phyloP scores from a whole-genome alignment of 106 monocot species.

The Phalaenopsis aphrodite region DNA sequence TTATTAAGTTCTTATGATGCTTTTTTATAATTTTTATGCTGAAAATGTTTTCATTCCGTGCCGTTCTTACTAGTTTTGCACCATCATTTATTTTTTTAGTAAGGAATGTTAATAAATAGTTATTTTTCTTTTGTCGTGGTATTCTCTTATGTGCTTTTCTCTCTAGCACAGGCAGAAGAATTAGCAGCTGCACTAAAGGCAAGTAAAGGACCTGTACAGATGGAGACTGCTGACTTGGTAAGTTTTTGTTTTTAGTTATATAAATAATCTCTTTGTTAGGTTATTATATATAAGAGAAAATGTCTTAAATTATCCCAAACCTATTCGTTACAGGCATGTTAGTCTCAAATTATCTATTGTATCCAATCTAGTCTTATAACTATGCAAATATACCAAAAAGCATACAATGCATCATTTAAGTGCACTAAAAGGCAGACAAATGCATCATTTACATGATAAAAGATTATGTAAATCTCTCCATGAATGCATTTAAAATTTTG shows the following conservation, averaged over 20 bases:
- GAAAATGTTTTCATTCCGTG: background rate
- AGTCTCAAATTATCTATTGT: too few species aligned
- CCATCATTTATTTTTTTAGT: background rate
- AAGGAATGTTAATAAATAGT: background rate
- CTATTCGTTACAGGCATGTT: too few species aligned
- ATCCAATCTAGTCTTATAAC: too few species aligned
- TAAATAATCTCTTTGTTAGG: background rate
- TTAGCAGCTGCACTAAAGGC: slow-evolving; percentile 70
- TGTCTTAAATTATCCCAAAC: too few species aligned
- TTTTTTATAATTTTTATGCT: background rate
- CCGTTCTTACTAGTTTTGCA: background rate
- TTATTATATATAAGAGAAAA: background rate
- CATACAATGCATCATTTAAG: too few species aligned
- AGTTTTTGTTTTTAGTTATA: slow-evolving; percentile 11
- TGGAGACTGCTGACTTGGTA: slow-evolving; percentile 42
- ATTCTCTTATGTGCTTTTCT: background rate
- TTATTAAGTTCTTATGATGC: background rate
- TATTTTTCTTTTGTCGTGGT: background rate
- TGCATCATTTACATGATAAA: too few species aligned
- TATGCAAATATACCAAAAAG: too few species aligned
- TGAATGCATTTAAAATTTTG: too few species aligned
- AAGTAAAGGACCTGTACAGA: slow-evolving; percentile 40
- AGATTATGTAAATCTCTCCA: too few species aligned
- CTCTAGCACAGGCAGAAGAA: slow-evolving; percentile 73
- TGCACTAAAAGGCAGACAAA: too few species aligned